Conservation (phyloP, 2,329 filamentous ascomycete species). For the Arthrobotrys entomopaga region DNA sequence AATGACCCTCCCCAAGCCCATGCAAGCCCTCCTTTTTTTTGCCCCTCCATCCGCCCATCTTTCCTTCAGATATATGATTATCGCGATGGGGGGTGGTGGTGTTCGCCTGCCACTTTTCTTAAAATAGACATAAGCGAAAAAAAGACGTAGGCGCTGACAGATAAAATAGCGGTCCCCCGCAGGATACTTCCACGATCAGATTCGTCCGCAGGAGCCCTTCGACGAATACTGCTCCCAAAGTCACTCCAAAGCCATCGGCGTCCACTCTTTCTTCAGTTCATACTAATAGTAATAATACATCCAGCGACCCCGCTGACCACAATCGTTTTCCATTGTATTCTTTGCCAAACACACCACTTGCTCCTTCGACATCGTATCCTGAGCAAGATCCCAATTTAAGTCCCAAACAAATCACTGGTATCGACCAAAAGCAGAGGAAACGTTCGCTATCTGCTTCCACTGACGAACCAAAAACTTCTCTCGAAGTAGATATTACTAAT, state of each 20-base stretch:
- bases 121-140: slow-evolving; percentile 46
- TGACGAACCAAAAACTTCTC: slow-evolving; percentile 44
- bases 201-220: slow-evolving; percentile 50
- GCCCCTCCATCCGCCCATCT: slow-evolving; percentile 12
- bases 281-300: slow-evolving; percentile 17
- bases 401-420: slow-evolving; percentile 34
- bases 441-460: slow-evolving; percentile 38
- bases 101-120: slow-evolving; percentile 28
- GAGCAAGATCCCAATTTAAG: slow-evolving; percentile 41
- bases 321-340: slow-evolving; percentile 42
- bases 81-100: slow-evolving; percentile 4
- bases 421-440: slow-evolving; percentile 17
- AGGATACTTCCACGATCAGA: slow-evolving; percentile 54
- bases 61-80: slow-evolving; percentile 29
- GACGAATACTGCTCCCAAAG: slow-evolving; percentile 40
- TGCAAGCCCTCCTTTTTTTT: slow-evolving; percentile 45
- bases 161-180: slow-evolving; percentile 51
- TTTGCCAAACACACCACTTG: slow-evolving; percentile 36
- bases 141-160: slow-evolving; percentile 36
- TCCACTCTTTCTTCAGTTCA: slow-evolving; percentile 53
- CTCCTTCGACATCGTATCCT: slow-evolving; percentile 45
- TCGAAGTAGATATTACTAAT: slow-evolving; percentile 40
- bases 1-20: slow-evolving; percentile 9
- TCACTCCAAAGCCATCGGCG: slow-evolving; percentile 44
- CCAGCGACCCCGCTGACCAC: slow-evolving; percentile 54